Percentiles rank a stretch among this genome's conserved stretches.
Conservation (phyloP, 495 filamentous ascomycete species). For the Annulohypoxylon bovei region DNA sequence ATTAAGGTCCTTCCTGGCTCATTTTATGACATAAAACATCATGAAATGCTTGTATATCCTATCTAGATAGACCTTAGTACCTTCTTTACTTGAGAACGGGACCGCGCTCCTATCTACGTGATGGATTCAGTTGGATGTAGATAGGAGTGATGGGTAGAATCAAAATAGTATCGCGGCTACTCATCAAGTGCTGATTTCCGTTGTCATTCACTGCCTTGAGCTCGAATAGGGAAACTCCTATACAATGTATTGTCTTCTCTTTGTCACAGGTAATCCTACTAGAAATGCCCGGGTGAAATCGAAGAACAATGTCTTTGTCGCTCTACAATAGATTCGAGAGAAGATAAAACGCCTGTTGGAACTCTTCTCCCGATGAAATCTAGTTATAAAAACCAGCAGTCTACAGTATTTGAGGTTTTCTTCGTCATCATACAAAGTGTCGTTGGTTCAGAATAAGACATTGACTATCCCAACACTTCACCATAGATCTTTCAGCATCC, state of each 20-base stretch:
- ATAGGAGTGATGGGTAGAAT: neutral
- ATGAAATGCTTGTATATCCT: neutral
- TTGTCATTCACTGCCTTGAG: neutral
- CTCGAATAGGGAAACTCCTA: neutral
- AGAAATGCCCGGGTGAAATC: neutral
- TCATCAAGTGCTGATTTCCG: neutral
- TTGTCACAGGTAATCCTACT: neutral
- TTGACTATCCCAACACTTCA: neutral
- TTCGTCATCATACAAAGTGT: neutral
- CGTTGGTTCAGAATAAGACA: neutral
- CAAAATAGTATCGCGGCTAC: neutral
- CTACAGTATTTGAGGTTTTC: neutral
- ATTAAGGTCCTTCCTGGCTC: too few species aligned
- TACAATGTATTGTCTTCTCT: neutral
- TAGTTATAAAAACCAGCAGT: neutral
- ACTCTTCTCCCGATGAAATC: neutral
- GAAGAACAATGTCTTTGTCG: neutral
- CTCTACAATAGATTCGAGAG: neutral
- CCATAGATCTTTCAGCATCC: neutral
- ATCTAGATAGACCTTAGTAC: neutral
- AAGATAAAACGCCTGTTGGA: neutral
- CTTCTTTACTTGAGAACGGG: neutral
- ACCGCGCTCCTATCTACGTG: neutral
- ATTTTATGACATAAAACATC: neutral
- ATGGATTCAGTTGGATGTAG: neutral